phyloP scores from a whole-genome alignment of 192 early-diverging fungal genomes.

The Podila minutissima region DNA sequence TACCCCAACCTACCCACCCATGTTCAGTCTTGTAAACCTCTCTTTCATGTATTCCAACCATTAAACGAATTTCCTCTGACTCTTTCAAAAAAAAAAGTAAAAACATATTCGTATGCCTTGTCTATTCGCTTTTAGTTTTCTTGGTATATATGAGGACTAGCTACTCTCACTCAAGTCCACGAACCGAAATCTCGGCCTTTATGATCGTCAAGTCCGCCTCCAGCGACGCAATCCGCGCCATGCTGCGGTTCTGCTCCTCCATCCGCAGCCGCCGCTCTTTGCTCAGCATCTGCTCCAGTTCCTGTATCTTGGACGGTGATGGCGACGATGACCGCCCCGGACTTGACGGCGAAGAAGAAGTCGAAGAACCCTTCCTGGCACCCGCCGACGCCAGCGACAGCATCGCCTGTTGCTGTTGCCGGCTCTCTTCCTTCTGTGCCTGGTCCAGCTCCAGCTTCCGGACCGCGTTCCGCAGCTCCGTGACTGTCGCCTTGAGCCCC shows the following conservation, averaged over 20 bases:
- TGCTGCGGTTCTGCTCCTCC: conserved; percentile 28
- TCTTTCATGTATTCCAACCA: too few relatives aligned
- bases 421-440: not conserved
- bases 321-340: not conserved
- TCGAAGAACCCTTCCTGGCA: too few relatives aligned
- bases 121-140: too few relatives aligned
- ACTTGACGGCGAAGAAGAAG: not conserved
- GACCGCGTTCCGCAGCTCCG: conserved; percentile 18
- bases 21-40: too few relatives aligned
- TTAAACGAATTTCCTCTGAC: too few relatives aligned
- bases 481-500: conserved; percentile 10
- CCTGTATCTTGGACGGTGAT: conserved; percentile 14
- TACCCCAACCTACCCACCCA: too few relatives aligned
- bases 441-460: conserved; percentile 11
- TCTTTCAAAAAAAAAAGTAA: too few relatives aligned
- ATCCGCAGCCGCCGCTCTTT: conserved; percentile 14
- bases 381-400: not conserved
- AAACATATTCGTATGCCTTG: too few relatives aligned
- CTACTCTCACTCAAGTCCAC: not conserved
- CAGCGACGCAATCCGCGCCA: conserved; percentile 28
- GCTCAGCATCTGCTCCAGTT: conserved; percentile 22
- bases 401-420: not conserved
- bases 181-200: conserved; percentile 45
- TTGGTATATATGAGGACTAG: too few relatives aligned
- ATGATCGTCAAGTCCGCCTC: conserved; percentile 54